Base-by-base conservation (phyloP, 2,329 filamentous ascomycete species). In the Fusarium scirpi region DNA sequence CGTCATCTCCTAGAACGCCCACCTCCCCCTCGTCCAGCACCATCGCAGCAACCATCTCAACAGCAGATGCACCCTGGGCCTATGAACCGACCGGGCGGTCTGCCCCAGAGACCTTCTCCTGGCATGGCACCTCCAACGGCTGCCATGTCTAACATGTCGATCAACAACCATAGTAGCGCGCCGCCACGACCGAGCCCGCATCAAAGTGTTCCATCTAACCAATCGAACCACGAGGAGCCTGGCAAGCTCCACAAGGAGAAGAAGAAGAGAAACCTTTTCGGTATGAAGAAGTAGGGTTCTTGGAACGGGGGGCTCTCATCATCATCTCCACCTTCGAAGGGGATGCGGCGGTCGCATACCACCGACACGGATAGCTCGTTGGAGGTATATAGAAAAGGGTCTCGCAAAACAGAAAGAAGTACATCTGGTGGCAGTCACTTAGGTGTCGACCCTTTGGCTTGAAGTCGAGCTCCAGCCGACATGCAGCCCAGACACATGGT, bases 1-100 rank as follows among this genome's bases (percentile, higher is more conserved):
- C 90, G 90, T 8, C 93, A 97, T 81, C 82, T 99, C 12, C 96
- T 96, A 73, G 94, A 97, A 79, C 88, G 90, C 6, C 89, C 91
- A 2, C 82, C 85, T 4, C 86, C 86, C 12, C 85, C 85, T 9
- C 85, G 85, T 56, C 79, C 83, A 67, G 79, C 63, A 69, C 76
- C 76, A 65, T 74, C 43, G 60, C 78, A 59, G 68, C 76, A 58
- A 9, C 71, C 62, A 20, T 63, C 70, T 8, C 69, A 34, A 51
- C 60, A 54, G 47, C 25, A 40, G 13, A 66, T 32, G 57, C 25
- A 55, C 44, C 48, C 63, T 43, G 18, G 76, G 72, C 34, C 66
- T 3, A 69, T 71, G 27, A 76, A 69, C 5, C 62, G 70, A 27
- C 64, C 66, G 4, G 76, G 78, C 30, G 74, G 74, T 22, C 76